phyloP scores from a whole-genome alignment of 495 filamentous ascomycete genomes.

The Xylaria palmicola region DNA sequence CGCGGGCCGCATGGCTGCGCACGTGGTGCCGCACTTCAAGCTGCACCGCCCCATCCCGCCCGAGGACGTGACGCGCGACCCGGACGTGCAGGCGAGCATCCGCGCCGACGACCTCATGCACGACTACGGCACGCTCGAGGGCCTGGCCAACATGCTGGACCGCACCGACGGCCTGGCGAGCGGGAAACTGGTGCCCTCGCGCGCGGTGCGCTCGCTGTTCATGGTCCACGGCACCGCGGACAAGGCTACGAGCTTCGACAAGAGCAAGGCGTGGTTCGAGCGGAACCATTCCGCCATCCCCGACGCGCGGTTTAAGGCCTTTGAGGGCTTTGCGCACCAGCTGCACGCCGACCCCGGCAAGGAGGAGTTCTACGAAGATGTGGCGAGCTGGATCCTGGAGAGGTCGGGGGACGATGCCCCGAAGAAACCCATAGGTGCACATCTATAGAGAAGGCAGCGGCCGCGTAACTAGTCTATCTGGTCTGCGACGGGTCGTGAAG shows the following conservation, averaged over 20 bases:
- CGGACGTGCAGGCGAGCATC: constrained; percentile 53
- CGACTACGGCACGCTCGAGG: constrained; percentile 76
- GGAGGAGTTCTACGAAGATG: constrained; percentile 64
- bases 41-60: constrained; percentile 57
- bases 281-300: constrained; percentile 44
- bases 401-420: constrained; percentile 25
- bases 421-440: not conserved
- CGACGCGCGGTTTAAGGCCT: constrained; percentile 68
- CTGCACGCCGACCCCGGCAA: constrained; percentile 70
- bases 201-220: constrained; percentile 50
- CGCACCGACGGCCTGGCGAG: constrained; percentile 53
- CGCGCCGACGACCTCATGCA: constrained; percentile 67
- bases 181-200: constrained; percentile 41
- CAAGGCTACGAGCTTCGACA: constrained; percentile 59
- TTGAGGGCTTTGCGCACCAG: constrained; percentile 78
- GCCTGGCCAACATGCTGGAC: constrained; percentile 71
- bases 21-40: constrained; percentile 60
- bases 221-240: constrained; percentile 70
- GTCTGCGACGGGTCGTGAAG: no score
- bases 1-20: constrained; percentile 62
- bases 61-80: constrained; percentile 61
- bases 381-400: constrained; percentile 71
- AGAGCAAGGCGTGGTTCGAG: constrained; percentile 61
- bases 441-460: not conserved
- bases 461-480: no score